phyloP scores from a whole-genome alignment of 352 stramenopile species.

The Globisporangium paroecandrum region DNA sequence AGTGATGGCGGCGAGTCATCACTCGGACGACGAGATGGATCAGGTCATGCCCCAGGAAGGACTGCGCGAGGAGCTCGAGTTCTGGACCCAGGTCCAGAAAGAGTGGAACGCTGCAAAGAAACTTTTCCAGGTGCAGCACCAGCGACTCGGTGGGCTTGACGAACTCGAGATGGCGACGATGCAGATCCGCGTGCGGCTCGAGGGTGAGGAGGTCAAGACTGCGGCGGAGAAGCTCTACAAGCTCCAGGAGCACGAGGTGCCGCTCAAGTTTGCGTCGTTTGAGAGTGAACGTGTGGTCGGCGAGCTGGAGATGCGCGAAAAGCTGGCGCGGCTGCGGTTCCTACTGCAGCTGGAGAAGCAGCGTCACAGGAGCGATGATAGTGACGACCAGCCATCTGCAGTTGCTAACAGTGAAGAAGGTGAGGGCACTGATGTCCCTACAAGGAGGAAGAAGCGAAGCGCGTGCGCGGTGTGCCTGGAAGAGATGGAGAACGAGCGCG shows the following conservation, averaged over 20 bases:
- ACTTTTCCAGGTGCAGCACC: constrained; percentile 66
- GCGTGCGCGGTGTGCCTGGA: constrained; percentile 82
- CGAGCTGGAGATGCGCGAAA: constrained; percentile 42
- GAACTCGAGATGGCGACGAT: constrained; percentile 77
- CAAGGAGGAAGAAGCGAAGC: constrained; percentile 10
- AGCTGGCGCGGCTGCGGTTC: constrained; percentile 60
- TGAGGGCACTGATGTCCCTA: neutral
- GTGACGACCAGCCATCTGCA: neutral
- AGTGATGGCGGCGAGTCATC: neutral
- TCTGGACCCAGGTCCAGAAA: constrained; percentile 43
- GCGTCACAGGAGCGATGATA: constrained; percentile 6
- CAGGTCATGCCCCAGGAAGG: constrained; percentile 12
- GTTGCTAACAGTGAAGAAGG: neutral
- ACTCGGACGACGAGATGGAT: neutral
- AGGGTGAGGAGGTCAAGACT: constrained; percentile 36
- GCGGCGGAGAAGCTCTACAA: constrained; percentile 56
- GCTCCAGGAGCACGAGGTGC: constrained; percentile 42
- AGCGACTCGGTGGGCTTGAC: constrained; percentile 66
- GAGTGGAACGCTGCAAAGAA: constrained; percentile 59
- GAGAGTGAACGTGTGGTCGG: constrained; percentile 42
- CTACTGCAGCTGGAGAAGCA: constrained; percentile 45
- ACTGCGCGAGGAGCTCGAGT: constrained; percentile 42
- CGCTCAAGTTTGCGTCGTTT: constrained; percentile 30
- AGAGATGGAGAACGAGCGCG: constrained; percentile 49
- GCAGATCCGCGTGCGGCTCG: constrained; percentile 50